phyloP scores from a whole-genome alignment of 2,329 filamentous ascomycete genomes.

The Sclerotinia glacialis region DNA sequence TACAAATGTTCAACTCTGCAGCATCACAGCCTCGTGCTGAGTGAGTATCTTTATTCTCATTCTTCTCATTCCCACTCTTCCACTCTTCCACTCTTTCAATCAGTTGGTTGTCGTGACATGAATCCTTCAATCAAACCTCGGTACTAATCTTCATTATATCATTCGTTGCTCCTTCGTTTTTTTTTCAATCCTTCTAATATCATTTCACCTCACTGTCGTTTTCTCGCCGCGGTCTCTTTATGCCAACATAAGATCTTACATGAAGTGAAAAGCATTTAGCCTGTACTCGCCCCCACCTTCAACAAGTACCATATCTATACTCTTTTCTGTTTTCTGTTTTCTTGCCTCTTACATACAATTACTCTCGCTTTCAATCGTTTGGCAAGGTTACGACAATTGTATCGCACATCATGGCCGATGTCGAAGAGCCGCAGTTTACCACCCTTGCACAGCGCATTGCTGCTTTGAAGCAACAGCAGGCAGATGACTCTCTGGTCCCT shows the following conservation, averaged over 20 bases:
- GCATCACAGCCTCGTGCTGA: constrained; percentile 18
- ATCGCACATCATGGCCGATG: constrained; percentile 52
- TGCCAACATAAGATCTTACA: not conserved
- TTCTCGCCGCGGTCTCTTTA: not conserved
- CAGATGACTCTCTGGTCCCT: constrained; percentile 26
- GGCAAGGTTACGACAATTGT: not conserved
- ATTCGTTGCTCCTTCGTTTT: not conserved
- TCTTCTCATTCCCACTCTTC: no score
- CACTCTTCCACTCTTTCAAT: not conserved
- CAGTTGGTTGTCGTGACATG: not conserved
- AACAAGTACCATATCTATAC: not conserved
- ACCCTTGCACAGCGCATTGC: constrained; percentile 62
- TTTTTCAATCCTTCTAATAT: not conserved
- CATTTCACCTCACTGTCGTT: not conserved
- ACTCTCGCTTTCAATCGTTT: not conserved
- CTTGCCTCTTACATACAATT: not conserved
- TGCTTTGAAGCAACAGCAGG: constrained; percentile 51
- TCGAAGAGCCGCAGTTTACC: constrained; percentile 60
- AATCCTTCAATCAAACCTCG: constrained; percentile 1
- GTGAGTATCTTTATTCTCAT: no score
- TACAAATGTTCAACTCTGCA: no score
- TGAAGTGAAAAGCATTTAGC: constrained; percentile 12
- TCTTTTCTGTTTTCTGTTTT: constrained; percentile 7
- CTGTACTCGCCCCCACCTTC: not conserved
- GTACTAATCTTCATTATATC: not conserved